phyloP scores from a whole-genome alignment of 1,284 basidiomycete species.

The Moesziomyces parantarcticus region DNA sequence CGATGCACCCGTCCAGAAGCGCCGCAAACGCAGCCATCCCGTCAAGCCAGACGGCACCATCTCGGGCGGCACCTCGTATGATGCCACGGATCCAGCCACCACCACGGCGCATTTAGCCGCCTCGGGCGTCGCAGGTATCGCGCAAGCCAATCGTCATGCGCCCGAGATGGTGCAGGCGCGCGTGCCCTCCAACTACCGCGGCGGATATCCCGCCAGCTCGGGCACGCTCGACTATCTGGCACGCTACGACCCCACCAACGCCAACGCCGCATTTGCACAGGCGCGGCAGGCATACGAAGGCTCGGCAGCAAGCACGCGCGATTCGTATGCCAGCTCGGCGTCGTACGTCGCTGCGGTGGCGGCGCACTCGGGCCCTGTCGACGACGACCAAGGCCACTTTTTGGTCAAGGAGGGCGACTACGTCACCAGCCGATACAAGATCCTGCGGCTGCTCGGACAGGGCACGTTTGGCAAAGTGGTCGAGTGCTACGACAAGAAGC shows the following conservation, averaged over 20 bases:
- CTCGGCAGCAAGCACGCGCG: constrained; percentile 41
- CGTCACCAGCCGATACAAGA: constrained; percentile 71
- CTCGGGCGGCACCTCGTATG: constrained; percentile 8
- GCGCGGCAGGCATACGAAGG: constrained; percentile 40
- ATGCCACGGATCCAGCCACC: constrained; percentile 16
- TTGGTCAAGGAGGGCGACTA: constrained; percentile 67
- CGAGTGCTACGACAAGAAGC: constrained; percentile 83
- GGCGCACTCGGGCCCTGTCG: constrained; percentile 49
- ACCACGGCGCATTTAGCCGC: constrained; percentile 23
- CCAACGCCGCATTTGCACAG: constrained; percentile 31
- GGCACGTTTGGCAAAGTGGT: constrained; percentile 99
- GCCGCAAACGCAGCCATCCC: constrained; percentile 46
- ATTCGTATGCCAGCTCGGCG: constrained; percentile 46
- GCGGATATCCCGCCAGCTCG: constrained; percentile 45
- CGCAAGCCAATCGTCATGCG: constrained; percentile 28
- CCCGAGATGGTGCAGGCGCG: constrained; percentile 30
- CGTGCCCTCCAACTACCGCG: constrained; percentile 45
- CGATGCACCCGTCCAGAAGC: constrained; percentile 23
- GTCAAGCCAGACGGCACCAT: constrained; percentile 26
- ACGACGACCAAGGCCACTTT: constrained; percentile 70
- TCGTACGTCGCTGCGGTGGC: constrained; percentile 44
- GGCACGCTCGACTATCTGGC: constrained; percentile 43
- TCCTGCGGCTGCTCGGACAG: constrained; percentile 89
- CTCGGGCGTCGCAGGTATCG: constrained; percentile 20
- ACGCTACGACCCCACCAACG: constrained; percentile 30